Evolutionary conservation across 129 eudicot genomes (phyloP).

Genomic region (Flaveria robusta): DNA sequence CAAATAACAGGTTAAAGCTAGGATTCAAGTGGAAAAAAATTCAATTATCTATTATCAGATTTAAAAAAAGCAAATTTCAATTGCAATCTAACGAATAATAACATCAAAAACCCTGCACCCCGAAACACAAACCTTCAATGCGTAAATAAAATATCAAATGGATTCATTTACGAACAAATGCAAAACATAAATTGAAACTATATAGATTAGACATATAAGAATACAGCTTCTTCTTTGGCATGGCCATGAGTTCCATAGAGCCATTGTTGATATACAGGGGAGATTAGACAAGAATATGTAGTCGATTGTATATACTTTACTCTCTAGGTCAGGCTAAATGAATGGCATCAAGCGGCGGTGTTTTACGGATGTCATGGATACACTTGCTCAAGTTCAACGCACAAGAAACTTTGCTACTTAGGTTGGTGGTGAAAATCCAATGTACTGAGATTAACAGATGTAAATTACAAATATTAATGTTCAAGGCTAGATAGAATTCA

Average conservation of each 20-base stretch:
- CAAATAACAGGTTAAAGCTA: no score
- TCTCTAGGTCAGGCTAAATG: constrained; percentile 38
- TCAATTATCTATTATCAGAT: no score
- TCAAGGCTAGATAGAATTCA: no score
- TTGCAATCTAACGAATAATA: no score
- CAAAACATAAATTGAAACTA: background rate
- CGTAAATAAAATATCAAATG: background rate
- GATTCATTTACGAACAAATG: background rate
- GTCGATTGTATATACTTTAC: background rate
- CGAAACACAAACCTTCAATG: background rate
- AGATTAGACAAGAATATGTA: constrained; percentile 12
- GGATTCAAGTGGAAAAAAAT: no score
- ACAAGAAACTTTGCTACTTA: background rate
- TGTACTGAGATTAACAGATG: no score
- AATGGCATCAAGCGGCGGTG: constrained; percentile 36
- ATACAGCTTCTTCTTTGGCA: constrained; percentile 55
- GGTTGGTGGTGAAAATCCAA: background rate
- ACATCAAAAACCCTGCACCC: constrained; percentile 14
- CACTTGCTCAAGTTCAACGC: constrained; percentile 7
- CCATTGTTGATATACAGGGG: constrained; percentile 27
- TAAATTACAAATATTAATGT: no score
- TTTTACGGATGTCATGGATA: constrained; percentile 1
- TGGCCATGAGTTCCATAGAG: constrained; percentile 47
- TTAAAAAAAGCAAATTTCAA: background rate
- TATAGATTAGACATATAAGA: background rate